phyloP scores from a whole-genome alignment of 495 filamentous ascomycete species.

The Durotheca rogersii region DNA sequence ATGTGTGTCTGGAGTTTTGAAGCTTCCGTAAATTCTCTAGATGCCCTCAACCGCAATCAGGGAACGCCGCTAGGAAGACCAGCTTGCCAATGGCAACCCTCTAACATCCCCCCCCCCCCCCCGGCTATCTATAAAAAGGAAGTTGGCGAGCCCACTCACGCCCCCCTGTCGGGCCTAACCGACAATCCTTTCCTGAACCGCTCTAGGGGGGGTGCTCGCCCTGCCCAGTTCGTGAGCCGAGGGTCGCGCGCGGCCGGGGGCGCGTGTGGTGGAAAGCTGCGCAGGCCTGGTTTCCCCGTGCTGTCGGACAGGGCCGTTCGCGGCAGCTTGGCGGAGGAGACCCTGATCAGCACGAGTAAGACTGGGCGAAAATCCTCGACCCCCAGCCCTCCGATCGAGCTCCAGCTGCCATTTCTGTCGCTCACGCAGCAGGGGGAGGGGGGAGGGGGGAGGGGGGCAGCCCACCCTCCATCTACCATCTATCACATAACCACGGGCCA shows the following conservation, averaged over 20 bases:
- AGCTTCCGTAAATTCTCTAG: conserved; percentile 8
- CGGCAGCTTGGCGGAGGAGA: conserved; percentile 23
- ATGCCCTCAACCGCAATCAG: conserved; percentile 15
- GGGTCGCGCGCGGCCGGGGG: conserved; percentile 8
- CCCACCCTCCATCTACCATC: conserved; percentile 17
- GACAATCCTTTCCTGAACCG: conserved; percentile 14
- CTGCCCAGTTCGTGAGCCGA: conserved; percentile 23
- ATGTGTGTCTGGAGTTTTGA: conserved; percentile 1
- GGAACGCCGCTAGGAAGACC: conserved; percentile 6
- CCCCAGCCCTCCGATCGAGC: too few species aligned
- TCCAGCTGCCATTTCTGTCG: conserved; percentile 21
- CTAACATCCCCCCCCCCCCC: not conserved
- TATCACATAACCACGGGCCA: too few species aligned
- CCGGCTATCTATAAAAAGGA: conserved; percentile 25
- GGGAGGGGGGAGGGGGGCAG: too few species aligned
- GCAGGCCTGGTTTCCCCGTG: conserved; percentile 11
- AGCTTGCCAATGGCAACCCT: conserved; percentile 13
- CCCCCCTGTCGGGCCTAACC: conserved; percentile 16
- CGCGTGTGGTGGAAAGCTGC: conserved; percentile 8
- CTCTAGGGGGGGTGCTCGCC: conserved; percentile 2
- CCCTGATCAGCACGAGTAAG: conserved; percentile 17
- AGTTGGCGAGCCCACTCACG: conserved; percentile 17
- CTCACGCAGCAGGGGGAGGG: not conserved
- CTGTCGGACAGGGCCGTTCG: conserved; percentile 19
- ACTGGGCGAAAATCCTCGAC: too few species aligned